Evolutionary conservation across 805 yeast genomes (phyloP).

Genomic region (Saturnispora besseyi): DNA sequence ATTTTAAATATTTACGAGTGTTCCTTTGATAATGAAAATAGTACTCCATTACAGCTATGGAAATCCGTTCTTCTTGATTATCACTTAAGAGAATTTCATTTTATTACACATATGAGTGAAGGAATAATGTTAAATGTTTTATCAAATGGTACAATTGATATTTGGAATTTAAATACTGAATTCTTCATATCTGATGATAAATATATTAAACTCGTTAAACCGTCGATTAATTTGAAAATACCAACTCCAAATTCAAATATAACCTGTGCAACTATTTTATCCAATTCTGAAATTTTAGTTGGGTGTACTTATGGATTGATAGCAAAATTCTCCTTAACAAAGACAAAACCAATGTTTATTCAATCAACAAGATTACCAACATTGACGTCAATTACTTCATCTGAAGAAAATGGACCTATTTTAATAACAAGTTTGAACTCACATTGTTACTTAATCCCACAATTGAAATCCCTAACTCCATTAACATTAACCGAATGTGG

Average conservation of each 20-base stretch:
- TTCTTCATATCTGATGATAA: slow-evolving; percentile 8
- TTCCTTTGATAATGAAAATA: slow-evolving; percentile 7
- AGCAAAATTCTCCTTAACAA: slow-evolving; percentile 21
- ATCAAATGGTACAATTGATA: slow-evolving; percentile 21
- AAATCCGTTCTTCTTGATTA: slow-evolving; percentile 19
- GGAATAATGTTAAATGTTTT: slow-evolving; percentile 20
- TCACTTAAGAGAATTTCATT: slow-evolving; percentile 22
- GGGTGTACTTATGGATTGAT: slow-evolving; percentile 25
- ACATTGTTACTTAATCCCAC: background rate
- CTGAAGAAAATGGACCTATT: slow-evolving; percentile 13
- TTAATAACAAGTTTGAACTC: slow-evolving; percentile 8
- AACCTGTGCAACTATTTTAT: slow-evolving; percentile 23
- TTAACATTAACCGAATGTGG: slow-evolving; percentile 7
- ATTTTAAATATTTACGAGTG: slow-evolving; percentile 19
- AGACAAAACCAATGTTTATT: slow-evolving; percentile 18
- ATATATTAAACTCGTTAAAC: slow-evolving; percentile 5
- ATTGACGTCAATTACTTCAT: slow-evolving; percentile 16
- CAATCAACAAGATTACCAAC: slow-evolving; percentile 18
- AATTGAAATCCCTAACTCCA: background rate
- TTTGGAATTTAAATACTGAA: slow-evolving; percentile 18
- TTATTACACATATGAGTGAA: slow-evolving; percentile 14
- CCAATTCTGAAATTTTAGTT: slow-evolving; percentile 17
- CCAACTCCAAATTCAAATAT: slow-evolving; percentile 11
- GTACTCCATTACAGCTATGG: slow-evolving; percentile 3
- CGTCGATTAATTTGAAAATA: slow-evolving; percentile 13